phyloP scores from a whole-genome alignment of 1,139 yeast genomes.

The Taiozyma onychis region DNA sequence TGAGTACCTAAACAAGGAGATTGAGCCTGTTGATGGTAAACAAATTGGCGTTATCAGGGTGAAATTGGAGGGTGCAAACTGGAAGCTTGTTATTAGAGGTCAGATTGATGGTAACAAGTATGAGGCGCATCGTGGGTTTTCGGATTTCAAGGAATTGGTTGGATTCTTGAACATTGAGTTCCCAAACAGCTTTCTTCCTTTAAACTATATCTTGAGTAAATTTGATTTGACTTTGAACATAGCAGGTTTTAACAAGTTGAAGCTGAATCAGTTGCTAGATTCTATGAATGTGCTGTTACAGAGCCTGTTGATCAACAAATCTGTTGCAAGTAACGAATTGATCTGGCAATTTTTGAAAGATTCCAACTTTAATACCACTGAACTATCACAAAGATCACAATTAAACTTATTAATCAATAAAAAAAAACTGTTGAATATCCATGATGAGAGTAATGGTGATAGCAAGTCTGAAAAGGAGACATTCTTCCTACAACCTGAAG shows the following conservation, averaged over 20 bases:
- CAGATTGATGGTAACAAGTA: conserved; percentile 7
- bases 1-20: conserved; percentile 28
- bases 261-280: conserved; percentile 41
- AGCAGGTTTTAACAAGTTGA: conserved; percentile 30
- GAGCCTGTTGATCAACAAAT: conserved; percentile 31
- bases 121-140: conserved; percentile 26
- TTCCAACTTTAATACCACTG: conserved; percentile 30
- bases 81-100: conserved; percentile 24
- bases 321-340: conserved; percentile 31
- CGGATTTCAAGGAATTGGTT: conserved; percentile 34
- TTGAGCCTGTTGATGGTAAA: conserved; percentile 26
- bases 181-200: conserved; percentile 37
- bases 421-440: conserved; percentile 21
- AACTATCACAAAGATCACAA: conserved; percentile 29
- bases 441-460: conserved; percentile 1
- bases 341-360: conserved; percentile 41
- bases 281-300: conserved; percentile 43
- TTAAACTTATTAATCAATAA: conserved; percentile 27
- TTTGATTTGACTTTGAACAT: conserved; percentile 23
- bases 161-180: conserved; percentile 31
- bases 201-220: conserved; percentile 27
- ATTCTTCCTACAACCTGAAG: conserved; percentile 31
- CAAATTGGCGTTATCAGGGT: conserved; percentile 33
- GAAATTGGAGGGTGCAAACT: conserved; percentile 24
- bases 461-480: conserved; percentile 7